These are phyloP conservation scores for Periconia digitata DNA, from an alignment of 2,329 filamentous ascomycete species.

Conservation along the genomic window DNA sequence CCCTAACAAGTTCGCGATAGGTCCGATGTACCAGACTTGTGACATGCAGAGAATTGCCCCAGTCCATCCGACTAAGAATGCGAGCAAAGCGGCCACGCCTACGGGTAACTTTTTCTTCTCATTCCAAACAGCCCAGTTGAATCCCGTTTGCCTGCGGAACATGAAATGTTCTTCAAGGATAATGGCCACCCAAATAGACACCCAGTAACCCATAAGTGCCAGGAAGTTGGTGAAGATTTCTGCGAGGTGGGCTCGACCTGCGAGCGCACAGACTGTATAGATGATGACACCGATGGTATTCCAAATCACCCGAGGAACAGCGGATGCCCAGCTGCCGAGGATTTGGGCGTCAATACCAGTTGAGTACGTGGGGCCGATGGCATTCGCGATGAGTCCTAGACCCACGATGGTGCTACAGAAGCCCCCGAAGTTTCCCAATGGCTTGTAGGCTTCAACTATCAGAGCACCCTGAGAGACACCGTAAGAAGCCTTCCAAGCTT, in stretches of 20 bases:
- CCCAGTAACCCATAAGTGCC: slow-evolving; percentile 71
- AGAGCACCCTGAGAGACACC: slow-evolving; percentile 62
- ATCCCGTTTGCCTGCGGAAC: slow-evolving; percentile 57
- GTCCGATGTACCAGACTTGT: slow-evolving; percentile 70
- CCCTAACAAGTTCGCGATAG: slow-evolving; percentile 60
- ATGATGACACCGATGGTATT: slow-evolving; percentile 64
- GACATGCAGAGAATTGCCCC: slow-evolving; percentile 69
- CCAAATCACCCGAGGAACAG: slow-evolving; percentile 66
- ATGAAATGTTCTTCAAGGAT: slow-evolving; percentile 63
- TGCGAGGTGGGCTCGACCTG: slow-evolving; percentile 61
- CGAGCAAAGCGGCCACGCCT: slow-evolving; percentile 61
- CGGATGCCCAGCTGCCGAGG: slow-evolving; percentile 59
- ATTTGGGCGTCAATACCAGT: slow-evolving; percentile 69
- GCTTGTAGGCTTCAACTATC: slow-evolving; percentile 62
- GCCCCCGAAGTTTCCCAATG: slow-evolving; percentile 64
- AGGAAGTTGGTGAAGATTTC: slow-evolving; percentile 70
- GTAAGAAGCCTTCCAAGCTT: slow-evolving; percentile 61
- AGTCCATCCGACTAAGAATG: slow-evolving; percentile 66
- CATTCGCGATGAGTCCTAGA: slow-evolving; percentile 66
- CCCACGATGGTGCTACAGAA: slow-evolving; percentile 68
- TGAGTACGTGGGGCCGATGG: slow-evolving; percentile 64
- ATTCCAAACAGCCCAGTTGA: slow-evolving; percentile 65
- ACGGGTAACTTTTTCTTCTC: slow-evolving; percentile 60
- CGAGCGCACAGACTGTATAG: slow-evolving; percentile 65
- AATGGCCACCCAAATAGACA: slow-evolving; percentile 66